Conservation (phyloP, 2,329 filamentous ascomycete species). For the Pseudogymnoascus sp. region DNA sequence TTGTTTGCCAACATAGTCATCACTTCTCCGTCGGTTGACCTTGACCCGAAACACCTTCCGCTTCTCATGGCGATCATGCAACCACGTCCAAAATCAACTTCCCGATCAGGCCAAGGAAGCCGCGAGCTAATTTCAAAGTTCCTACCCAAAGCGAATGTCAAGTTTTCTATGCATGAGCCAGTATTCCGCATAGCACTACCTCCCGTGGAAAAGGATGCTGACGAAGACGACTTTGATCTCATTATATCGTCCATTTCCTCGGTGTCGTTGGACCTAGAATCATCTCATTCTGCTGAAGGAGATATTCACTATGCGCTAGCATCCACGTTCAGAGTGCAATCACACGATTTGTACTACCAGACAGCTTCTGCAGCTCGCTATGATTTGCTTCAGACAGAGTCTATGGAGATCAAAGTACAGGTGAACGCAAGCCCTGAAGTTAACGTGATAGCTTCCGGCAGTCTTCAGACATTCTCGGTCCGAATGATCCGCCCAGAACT, state of each 20-base stretch:
- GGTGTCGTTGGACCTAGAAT: slow-evolving; percentile 86
- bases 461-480: slow-evolving; percentile 77
- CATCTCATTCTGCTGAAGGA: slow-evolving; percentile 81
- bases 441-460: slow-evolving; percentile 71
- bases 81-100: slow-evolving; percentile 40
- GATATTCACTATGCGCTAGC: slow-evolving; percentile 82
- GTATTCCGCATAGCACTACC: slow-evolving; percentile 86
- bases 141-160: slow-evolving; percentile 87
- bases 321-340: slow-evolving; percentile 74
- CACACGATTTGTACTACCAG: slow-evolving; percentile 91
- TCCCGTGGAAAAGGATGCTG: slow-evolving; percentile 58
- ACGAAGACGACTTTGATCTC: slow-evolving; percentile 81
- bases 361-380: slow-evolving; percentile 76
- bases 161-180: slow-evolving; percentile 93
- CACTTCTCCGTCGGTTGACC: slow-evolving; percentile 88
- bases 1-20: slow-evolving; percentile 93
- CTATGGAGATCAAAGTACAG: slow-evolving; percentile 78
- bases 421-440: slow-evolving; percentile 81
- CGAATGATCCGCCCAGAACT: slow-evolving; percentile 91
- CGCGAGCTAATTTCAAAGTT: slow-evolving; percentile 80
- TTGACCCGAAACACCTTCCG: slow-evolving; percentile 87
- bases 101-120: slow-evolving; percentile 39
- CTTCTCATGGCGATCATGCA: slow-evolving; percentile 72
- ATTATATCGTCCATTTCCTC: slow-evolving; percentile 94
- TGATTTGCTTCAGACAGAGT: slow-evolving; percentile 81